These are phyloP conservation scores for Cercospora beticola DNA, from an alignment of 2,329 filamentous ascomycete genomes.

Conservation along the genomic window DNA sequence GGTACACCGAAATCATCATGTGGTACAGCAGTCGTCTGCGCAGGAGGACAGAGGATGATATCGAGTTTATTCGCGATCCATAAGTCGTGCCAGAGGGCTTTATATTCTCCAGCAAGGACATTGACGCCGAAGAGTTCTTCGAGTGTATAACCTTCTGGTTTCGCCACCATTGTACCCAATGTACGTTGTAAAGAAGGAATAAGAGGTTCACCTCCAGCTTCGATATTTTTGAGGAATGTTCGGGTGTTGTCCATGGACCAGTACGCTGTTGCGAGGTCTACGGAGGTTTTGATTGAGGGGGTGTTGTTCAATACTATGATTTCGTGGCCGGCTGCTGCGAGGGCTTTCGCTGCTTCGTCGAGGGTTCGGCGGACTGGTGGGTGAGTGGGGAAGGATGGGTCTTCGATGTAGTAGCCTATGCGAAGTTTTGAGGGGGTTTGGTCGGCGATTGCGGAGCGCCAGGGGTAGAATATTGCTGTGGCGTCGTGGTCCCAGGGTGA, in stretches of 20 bases:
- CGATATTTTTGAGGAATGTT: constrained; percentile 38
- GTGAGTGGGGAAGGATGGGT: constrained; percentile 51
- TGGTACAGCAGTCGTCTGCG: constrained; percentile 52
- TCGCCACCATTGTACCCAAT: constrained; percentile 35
- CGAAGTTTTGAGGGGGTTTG: constrained; percentile 36
- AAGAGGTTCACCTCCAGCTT: constrained; percentile 45
- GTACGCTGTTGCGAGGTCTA: constrained; percentile 44
- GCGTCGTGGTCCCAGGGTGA: constrained; percentile 30
- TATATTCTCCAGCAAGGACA: constrained; percentile 38
- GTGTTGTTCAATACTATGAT: constrained; percentile 41
- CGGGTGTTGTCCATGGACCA: constrained; percentile 44
- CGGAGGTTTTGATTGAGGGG: constrained; percentile 35
- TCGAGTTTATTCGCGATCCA: constrained; percentile 50
- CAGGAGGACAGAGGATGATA: constrained; percentile 51
- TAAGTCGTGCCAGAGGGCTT: constrained; percentile 44
- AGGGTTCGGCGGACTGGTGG: constrained; percentile 52
- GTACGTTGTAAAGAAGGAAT: constrained; percentile 43
- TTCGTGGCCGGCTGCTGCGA: constrained; percentile 49
- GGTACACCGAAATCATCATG: constrained; percentile 52
- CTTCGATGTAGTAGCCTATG: constrained; percentile 52
- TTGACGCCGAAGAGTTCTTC: constrained; percentile 48
- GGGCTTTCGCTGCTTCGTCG: constrained; percentile 40
- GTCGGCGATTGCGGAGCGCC: constrained; percentile 41
- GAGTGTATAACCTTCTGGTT: constrained; percentile 37
- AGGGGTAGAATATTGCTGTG: constrained; percentile 46